Evolutionary conservation across 306 rosid species (phyloP), one percentile per base, ranked within the genome.

Genomic region (Glycine soja): DNA sequence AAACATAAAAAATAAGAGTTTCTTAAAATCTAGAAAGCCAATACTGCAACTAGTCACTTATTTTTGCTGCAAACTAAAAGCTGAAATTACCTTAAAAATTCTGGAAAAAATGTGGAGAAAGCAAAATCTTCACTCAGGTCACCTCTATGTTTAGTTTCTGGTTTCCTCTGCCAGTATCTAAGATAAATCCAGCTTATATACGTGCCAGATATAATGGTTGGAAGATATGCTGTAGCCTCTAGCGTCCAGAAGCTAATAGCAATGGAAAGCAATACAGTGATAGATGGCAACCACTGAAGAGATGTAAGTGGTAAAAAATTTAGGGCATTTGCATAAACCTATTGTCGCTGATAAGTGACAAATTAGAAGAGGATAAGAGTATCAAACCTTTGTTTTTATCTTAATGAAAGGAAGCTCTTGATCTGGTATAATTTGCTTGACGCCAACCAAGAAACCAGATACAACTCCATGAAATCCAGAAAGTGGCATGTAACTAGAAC

Each of bases 81-180:
- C 19, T 50, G 30, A 67, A 45, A 15, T 68, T 83, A 93, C 97
- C 96, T 86, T 51, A 90, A 51, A 63, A 87, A 34, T 36, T 91
- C 97, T 74, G 97, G 97, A 90, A 91, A 93, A 88, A 93, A 91
- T 5, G 97, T 61, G 65, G 94, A 86, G 83, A 93, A 91, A 83
- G 97, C 96, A 91, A 93, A 93, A 83, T 93, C 97, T 76, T 91
- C 96, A 86, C 96, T 93, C 6, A 92, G 97, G 61, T 93, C 96
- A 77, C 97, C 97, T 87, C 89, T 91, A 67, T 81, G 84, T 82
- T 93, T 91, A 8, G 97, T 82, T 76, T 93, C 97, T 78, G 85
- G 91, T 79, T 90, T 93, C 83, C 79, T 84, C 85, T 93, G 97
- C 96, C 91, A 93, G 89, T 87, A 89, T 91, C 97, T 93, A 74